Base-by-base conservation (phyloP, 2,329 filamentous ascomycete species). In the Saccharata proteae region DNA sequence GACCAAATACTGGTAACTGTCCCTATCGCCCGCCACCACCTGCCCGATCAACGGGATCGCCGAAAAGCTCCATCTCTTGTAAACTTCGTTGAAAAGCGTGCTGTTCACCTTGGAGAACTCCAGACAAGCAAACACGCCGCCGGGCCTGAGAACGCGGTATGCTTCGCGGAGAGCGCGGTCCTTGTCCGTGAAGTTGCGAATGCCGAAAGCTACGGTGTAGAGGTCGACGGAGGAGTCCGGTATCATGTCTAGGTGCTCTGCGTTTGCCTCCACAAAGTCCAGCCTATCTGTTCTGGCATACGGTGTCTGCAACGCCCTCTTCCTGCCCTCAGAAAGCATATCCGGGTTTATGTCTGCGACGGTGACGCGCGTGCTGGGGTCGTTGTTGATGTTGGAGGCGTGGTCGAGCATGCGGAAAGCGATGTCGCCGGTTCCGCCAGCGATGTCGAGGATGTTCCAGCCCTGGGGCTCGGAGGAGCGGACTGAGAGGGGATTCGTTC, bases 1-100 rank as follows among this genome's bases (percentile, higher is more conserved):
- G 7, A 98, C 90, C 7, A 98, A 67, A 59, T 98, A 98, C 65
- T 98, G 90, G 58, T 98, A 98, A 54, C 84, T 93, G 49, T 92
- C 88, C 35, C 88, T 69, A 54, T 98, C 92, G 5, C 83, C 84
- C 2, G 90, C 88, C 11, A 98, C 86, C 38, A 98, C 52, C 61
- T 98, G 88, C 3, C 90, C 92, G 48, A 98, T 94, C 43, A 98
- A 57, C 0, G 90, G 90, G 42, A 98, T 98, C 9, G 84, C 85
- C 37, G 76, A 71, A 55, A 98, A 98, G 38, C 83, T 93, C 86
- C 92, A 98, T 37, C 80, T 71, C 67, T 93, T 93, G 61, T 98
- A 98, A 2, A 88, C 57, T 12, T 76, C 74, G 57, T 96, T 80
- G 49, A 98, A 74, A 1, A 93, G 40, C 0, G 76, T 69, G 51